Base-by-base conservation (phyloP, 768 basidiomycete genomes). In the Russula brevipes region DNA sequence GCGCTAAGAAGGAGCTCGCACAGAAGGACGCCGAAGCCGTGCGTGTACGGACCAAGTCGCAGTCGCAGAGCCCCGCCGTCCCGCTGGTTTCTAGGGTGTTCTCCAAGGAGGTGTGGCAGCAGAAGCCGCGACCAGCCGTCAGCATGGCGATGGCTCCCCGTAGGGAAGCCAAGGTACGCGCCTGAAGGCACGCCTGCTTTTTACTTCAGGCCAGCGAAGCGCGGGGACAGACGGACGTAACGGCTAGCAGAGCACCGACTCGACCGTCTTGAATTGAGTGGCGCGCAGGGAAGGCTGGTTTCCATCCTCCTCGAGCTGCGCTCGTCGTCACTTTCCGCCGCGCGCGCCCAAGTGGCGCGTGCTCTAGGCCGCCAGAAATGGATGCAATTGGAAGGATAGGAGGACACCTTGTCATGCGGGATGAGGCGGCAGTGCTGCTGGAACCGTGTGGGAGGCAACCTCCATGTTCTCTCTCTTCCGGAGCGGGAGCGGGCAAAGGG, bases 261-360 rank as follows among this genome's bases (percentile, higher is more conserved):
- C 44, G 35, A 46, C 49, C 53, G 19, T 55, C 46, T 39, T 55
- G 19, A 49, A 38, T 4, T n/a, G 19, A 14, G 38, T 52, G 57
- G 45, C 52, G 39, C 46, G 31, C 38, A 52, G 45, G 45, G 57
- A 54, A 59, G 39, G 62, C 57, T 54, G 62, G 57, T 47, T 41
- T 47, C 44, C 51, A 47, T 53, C 46, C 33, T 31, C 33, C 54
- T 59, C 42, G 63, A 64, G 63, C 63, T 54, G 63, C 10, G 63
- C 63, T 64, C 52, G 54, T 55, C 46, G 35, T 39, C 52, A 24
- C 36, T 51, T 38, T 38, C 39, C 17, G 14, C 54, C 31, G 4
- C 46, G 24, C 42, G 39, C 53, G 30, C 63, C 63, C 63, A n/a
- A 42, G 63, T 17, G 63, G 63, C 51, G 63, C 30, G 41, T 6